Conservation (phyloP, 805 yeast genomes). For the Candida boidinii region DNA sequence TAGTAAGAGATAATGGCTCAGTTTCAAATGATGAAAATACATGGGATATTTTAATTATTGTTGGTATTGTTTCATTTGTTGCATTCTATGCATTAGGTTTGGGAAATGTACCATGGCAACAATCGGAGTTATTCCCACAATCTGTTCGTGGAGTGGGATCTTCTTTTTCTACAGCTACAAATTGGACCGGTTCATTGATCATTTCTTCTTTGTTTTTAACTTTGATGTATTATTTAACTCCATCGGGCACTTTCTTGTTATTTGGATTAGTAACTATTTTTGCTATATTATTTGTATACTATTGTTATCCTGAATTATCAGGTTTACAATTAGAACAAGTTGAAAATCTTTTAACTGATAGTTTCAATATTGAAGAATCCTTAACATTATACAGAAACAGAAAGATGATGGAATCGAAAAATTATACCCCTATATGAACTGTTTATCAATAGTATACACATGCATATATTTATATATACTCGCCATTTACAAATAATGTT, state of each 20-base stretch:
- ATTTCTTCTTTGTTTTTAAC: slow-evolving; percentile 45
- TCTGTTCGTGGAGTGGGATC: slow-evolving; percentile 45
- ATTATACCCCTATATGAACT: too few relatives aligned
- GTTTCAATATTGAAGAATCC: slow-evolving; percentile 39
- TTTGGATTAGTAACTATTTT: slow-evolving; percentile 37
- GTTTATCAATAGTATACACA: too few relatives aligned
- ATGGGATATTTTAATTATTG: slow-evolving; percentile 21
- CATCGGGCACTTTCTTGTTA: slow-evolving; percentile 40
- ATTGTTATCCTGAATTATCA: slow-evolving; percentile 42
- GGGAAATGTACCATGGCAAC: slow-evolving; percentile 54
- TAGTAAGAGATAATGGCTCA: too few relatives aligned
- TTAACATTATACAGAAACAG: slow-evolving; percentile 16
- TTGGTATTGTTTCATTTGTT: slow-evolving; percentile 41
- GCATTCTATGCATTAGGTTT: slow-evolving; percentile 47
- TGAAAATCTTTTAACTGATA: slow-evolving; percentile 32
- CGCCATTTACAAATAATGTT: too few relatives aligned
- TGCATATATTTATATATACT: too few relatives aligned
- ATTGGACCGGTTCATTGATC: slow-evolving; percentile 47
- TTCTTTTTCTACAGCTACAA: slow-evolving; percentile 23
- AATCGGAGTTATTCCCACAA: slow-evolving; percentile 48
- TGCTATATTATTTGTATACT: slow-evolving; percentile 35
- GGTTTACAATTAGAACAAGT: slow-evolving; percentile 47
- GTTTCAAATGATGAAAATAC: too few relatives aligned
- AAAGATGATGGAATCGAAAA: too few relatives aligned
- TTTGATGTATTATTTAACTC: slow-evolving; percentile 42